phyloP scores from a whole-genome alignment of 805 yeast species.

The Kazachstania africana region DNA sequence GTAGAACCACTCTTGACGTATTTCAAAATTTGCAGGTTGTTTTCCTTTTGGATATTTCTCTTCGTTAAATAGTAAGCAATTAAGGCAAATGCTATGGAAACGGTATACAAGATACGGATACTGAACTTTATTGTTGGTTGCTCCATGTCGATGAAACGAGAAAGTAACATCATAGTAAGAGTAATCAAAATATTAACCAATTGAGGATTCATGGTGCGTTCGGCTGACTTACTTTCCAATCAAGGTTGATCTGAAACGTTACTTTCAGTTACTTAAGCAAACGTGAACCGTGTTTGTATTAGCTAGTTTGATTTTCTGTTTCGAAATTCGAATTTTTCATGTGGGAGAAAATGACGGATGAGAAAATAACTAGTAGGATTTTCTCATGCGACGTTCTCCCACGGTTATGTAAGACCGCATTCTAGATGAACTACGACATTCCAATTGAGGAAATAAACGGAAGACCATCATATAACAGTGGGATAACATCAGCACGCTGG shows the following conservation, averaged over 20 bases:
- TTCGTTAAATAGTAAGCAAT: constrained; percentile 57
- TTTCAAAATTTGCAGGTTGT: constrained; percentile 85
- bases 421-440: too few species aligned
- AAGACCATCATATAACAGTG: too few species aligned
- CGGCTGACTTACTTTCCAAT: too few species aligned
- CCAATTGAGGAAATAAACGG: too few species aligned
- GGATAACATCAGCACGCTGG: too few species aligned
- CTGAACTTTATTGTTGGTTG: constrained; percentile 61
- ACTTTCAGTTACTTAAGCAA: too few species aligned
- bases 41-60: constrained; percentile 51
- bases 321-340: neutral
- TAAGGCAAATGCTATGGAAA: constrained; percentile 56
- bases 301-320: too few species aligned
- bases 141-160: constrained; percentile 81
- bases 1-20: constrained; percentile 79
- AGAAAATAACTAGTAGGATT: neutral
- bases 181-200: constrained; percentile 75
- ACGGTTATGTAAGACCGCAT: too few species aligned
- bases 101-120: constrained; percentile 61
- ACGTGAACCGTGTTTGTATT: too few species aligned
- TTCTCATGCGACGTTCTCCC: too few species aligned
- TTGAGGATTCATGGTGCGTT: constrained; percentile 95
- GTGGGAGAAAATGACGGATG: neutral
- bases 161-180: constrained; percentile 93
- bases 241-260: too few species aligned